Conservation (phyloP, 371 early-diverging fungal species). For the Basidiobolus meristosporus region DNA sequence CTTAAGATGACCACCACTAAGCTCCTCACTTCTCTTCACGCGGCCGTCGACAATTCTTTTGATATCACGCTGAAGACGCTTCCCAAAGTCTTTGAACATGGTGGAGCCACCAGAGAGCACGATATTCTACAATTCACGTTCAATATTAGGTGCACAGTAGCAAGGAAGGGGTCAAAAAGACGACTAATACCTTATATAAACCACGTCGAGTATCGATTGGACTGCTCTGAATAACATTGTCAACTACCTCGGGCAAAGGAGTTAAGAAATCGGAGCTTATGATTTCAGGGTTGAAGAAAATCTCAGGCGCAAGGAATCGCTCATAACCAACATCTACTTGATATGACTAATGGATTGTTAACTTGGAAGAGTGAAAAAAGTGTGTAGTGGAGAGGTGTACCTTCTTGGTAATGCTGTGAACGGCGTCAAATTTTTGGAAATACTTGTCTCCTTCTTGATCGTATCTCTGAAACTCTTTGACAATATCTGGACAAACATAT, state of each 20-base stretch:
- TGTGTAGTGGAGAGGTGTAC: slow-evolving; percentile 12
- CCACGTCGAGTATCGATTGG: slow-evolving; percentile 95
- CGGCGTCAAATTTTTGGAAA: slow-evolving; percentile 65
- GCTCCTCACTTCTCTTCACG: slow-evolving; percentile 42
- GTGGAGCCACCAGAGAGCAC: slow-evolving; percentile 96
- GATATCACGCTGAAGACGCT: slow-evolving; percentile 87
- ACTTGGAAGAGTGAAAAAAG: not conserved
- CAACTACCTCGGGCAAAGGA: slow-evolving; percentile 88
- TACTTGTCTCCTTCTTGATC: slow-evolving; percentile 77
- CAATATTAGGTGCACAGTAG: not conserved
- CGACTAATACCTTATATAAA: slow-evolving; percentile 56
- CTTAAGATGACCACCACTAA: slow-evolving; percentile 45
- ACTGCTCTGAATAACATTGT: slow-evolving; percentile 85
- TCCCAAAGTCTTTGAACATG: slow-evolving; percentile 92
- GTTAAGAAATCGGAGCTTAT: slow-evolving; percentile 90
- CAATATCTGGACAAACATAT: slow-evolving; percentile 92
- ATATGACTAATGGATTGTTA: slow-evolving; percentile 67
- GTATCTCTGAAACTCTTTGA: slow-evolving; percentile 86
- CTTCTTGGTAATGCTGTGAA: slow-evolving; percentile 71
- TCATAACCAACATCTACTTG: slow-evolving; percentile 92
- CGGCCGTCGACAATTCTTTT: slow-evolving; percentile 74
- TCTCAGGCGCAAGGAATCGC: slow-evolving; percentile 94
- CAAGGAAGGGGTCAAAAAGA: not conserved
- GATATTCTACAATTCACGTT: slow-evolving; percentile 47
- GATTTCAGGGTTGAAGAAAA: slow-evolving; percentile 97